phyloP scores from a whole-genome alignment of 2,329 filamentous ascomycete species.

The Helotiales sp. region DNA sequence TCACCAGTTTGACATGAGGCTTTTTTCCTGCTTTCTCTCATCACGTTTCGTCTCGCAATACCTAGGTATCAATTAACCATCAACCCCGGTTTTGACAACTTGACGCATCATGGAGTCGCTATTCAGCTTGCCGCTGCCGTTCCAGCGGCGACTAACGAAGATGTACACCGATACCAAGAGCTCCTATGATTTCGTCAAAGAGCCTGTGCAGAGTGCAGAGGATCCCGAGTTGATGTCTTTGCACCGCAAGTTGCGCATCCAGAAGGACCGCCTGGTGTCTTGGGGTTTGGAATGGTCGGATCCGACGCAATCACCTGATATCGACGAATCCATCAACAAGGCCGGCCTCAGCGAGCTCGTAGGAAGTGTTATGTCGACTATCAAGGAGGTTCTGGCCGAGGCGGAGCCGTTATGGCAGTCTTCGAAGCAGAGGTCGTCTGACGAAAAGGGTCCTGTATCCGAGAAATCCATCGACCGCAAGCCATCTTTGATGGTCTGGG shows the following conservation, averaged over 20 bases:
- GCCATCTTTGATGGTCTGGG: slow-evolving; percentile 63
- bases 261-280: slow-evolving; percentile 72
- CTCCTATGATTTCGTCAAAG: slow-evolving; percentile 74
- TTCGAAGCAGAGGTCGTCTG: slow-evolving; percentile 51
- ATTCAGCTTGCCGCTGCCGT: slow-evolving; percentile 45
- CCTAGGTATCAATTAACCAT: neutral
- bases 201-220: slow-evolving; percentile 64
- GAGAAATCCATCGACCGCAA: slow-evolving; percentile 55
- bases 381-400: slow-evolving; percentile 79
- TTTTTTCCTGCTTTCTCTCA: neutral
- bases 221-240: slow-evolving; percentile 73
- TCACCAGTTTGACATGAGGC: slow-evolving; percentile 3
- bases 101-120: slow-evolving; percentile 39
- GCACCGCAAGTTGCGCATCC: slow-evolving; percentile 78
- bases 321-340: slow-evolving; percentile 72
- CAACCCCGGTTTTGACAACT: neutral
- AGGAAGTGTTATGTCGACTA: slow-evolving; percentile 77
- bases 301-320: slow-evolving; percentile 68
- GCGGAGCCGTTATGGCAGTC: slow-evolving; percentile 73
- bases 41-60: slow-evolving; percentile 4
- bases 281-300: slow-evolving; percentile 86
- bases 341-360: slow-evolving; percentile 78
- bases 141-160: slow-evolving; percentile 68
- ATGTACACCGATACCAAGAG: slow-evolving; percentile 84
- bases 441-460: slow-evolving; percentile 31